phyloP scores from a whole-genome alignment of 23 red algal genomes.

The Chondrus crispus region DNA sequence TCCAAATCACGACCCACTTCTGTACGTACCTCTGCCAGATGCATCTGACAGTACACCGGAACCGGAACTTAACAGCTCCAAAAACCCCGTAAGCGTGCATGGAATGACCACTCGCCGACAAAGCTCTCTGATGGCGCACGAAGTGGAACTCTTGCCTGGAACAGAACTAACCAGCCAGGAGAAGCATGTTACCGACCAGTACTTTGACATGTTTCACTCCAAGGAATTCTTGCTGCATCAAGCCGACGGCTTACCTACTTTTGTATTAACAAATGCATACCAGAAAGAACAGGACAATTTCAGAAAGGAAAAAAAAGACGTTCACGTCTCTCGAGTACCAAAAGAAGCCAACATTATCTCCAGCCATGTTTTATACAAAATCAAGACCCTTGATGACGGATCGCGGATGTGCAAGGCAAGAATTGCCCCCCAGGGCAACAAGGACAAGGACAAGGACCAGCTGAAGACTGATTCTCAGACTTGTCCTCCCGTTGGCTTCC shows the following conservation, averaged over 20 bases:
- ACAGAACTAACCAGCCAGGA: neutral
- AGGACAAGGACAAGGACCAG: neutral
- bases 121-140: neutral
- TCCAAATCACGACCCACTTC: no score
- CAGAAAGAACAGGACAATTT: neutral
- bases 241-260: neutral
- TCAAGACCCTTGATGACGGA: neutral
- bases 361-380: neutral
- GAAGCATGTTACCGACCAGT: neutral
- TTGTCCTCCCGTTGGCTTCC: neutral
- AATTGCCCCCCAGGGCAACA: neutral
- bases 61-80: no score
- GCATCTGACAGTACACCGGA: no score
- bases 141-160: neutral
- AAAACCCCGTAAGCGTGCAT: neutral
- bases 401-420: neutral
- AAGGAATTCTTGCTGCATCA: neutral
- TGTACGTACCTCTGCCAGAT: no score
- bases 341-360: no score
- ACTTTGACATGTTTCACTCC: neutral
- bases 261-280: neutral
- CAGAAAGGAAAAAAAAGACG: neutral
- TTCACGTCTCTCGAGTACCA: neutral
- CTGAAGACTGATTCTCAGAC: neutral
- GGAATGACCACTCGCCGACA: neutral